Evolutionary conservation across 306 rosid genomes (phyloP).

Genomic region (Vigna trinervia): DNA sequence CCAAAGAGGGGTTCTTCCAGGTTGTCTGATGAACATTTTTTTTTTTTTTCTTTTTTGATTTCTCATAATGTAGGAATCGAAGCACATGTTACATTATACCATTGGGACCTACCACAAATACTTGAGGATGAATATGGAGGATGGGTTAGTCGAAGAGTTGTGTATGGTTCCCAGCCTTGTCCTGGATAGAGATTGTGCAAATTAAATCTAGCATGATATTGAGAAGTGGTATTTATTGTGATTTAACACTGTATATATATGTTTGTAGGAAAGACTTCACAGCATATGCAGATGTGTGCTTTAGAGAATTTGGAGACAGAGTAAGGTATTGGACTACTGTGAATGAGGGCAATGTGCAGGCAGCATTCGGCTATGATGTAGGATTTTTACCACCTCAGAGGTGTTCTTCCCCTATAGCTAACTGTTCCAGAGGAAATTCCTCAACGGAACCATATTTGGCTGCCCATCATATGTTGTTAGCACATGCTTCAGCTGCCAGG

Average conservation of each 20-base stretch:
- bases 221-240: not conserved
- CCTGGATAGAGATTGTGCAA: not conserved
- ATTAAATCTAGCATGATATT: not conserved
- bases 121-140: conserved; percentile 84
- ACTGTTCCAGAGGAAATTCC: conserved; percentile 60
- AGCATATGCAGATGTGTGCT: conserved; percentile 55
- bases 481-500: conserved; percentile 51
- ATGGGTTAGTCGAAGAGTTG: conserved; percentile 62
- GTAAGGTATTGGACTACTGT: conserved; percentile 60
- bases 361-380: conserved; percentile 24
- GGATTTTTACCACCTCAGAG: conserved; percentile 46
- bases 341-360: conserved; percentile 51
- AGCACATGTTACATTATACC: conserved; percentile 75
- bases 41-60: not conserved
- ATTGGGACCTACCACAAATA: conserved; percentile 69
- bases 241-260: not conserved
- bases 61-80: conserved; percentile 61
- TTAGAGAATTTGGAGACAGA: conserved; percentile 61
- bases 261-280: conserved; percentile 58
- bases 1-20: not conserved
- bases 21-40: not conserved
- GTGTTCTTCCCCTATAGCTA: conserved; percentile 37
- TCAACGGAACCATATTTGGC: conserved; percentile 61
- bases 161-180: conserved; percentile 48
- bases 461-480: conserved; percentile 52